Evolutionary conservation across 2,329 filamentous ascomycete species (phyloP).

Genomic region (Aspergillus spinulosporus): DNA sequence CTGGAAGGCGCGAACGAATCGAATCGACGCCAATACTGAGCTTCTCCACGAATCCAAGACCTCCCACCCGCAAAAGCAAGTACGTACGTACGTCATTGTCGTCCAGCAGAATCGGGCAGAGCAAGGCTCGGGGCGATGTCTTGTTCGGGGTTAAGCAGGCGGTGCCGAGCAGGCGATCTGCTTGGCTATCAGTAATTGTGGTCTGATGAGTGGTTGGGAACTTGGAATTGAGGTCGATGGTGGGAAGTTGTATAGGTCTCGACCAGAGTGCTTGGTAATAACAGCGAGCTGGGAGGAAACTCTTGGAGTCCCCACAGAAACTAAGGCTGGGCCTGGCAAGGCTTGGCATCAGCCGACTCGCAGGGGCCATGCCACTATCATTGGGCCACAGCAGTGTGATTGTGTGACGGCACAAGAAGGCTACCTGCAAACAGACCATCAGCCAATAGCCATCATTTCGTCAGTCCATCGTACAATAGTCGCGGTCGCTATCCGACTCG

Average conservation of each 20-base stretch:
- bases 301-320: not conserved
- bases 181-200: conserved; percentile 11
- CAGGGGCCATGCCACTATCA: not conserved
- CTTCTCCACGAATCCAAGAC: not conserved
- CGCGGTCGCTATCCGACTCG: no score
- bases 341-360: not conserved
- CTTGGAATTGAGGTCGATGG: not conserved
- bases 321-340: no score
- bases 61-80: not conserved
- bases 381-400: not conserved
- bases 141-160: not conserved
- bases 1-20: conserved; percentile 9
- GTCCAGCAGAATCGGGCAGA: not conserved
- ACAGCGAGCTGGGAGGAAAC: not conserved
- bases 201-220: conserved; percentile 8
- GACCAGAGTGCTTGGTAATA: conserved; percentile 10
- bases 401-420: not conserved
- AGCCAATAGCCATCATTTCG: not conserved
- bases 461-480: no score
- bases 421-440: not conserved
- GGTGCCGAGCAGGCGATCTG: conserved; percentile 3
- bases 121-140: conserved; percentile 3
- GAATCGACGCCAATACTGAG: not conserved
- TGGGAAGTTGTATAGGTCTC: not conserved
- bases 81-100: not conserved